A percentile compares a stretch with the other conserved stretches of the same genome.
These are phyloP conservation scores for Aspergillus texensis DNA, from an alignment of 2,329 filamentous ascomycete species.

Conservation along the genomic window DNA sequence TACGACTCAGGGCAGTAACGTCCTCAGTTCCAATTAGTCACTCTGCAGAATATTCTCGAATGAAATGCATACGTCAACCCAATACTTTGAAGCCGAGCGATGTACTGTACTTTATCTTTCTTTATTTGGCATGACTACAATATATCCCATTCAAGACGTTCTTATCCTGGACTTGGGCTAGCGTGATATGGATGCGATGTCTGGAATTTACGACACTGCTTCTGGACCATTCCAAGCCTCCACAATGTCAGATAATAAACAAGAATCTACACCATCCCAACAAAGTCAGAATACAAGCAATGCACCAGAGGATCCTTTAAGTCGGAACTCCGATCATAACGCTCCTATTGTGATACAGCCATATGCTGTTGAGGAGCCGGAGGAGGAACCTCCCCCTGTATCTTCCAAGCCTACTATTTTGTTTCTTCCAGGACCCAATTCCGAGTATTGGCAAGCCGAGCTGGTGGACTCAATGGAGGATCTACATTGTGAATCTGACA, in stretches of 20 bases:
- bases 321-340: neutral
- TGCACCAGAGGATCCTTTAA: slow-evolving; percentile 7
- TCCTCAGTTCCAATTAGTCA: neutral
- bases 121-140: neutral
- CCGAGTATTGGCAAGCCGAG: slow-evolving; percentile 30
- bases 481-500: slow-evolving; percentile 33
- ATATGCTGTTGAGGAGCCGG: slow-evolving; percentile 43
- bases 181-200: slow-evolving; percentile 2
- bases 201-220: neutral
- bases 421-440: neutral
- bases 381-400: slow-evolving; percentile 26
- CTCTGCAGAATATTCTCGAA: slow-evolving; percentile 1
- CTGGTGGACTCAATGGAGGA: slow-evolving; percentile 37
- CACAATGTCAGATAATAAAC: neutral
- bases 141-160: neutral
- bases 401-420: neutral
- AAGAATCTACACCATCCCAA: neutral
- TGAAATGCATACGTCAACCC: neutral
- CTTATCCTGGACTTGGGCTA: neutral
- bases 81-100: neutral
- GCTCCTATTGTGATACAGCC: slow-evolving; percentile 37
- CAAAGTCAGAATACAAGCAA: neutral
- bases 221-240: neutral
- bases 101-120: neutral
- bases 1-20: neutral